These are phyloP conservation scores for Fusarium agapanthi DNA, from an alignment of 2,329 filamentous ascomycete species.

Conservation along the genomic window DNA sequence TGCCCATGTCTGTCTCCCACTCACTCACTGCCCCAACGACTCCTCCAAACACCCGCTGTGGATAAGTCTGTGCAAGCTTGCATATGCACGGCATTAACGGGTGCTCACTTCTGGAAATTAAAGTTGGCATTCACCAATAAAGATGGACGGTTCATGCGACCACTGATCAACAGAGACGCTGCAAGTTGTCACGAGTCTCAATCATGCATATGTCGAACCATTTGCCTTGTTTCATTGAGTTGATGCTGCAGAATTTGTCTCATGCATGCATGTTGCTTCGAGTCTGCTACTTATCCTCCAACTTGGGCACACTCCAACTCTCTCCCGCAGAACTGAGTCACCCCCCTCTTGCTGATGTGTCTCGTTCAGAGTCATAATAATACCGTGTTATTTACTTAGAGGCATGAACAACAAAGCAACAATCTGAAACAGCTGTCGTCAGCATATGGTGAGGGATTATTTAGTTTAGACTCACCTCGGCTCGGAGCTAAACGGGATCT, in stretches of 20 bases:
- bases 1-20: background rate
- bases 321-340: background rate
- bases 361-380: background rate
- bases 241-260: background rate
- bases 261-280: background rate
- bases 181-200: background rate
- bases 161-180: constrained; percentile 1
- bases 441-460: constrained; percentile 1
- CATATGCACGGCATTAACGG: background rate
- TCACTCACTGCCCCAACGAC: background rate
- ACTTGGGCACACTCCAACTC: background rate
- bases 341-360: background rate
- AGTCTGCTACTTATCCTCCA: background rate
- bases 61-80: background rate
- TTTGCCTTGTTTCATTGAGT: background rate
- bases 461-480: background rate
- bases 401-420: background rate
- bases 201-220: background rate
- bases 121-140: background rate
- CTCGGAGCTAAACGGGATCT: background rate
- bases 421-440: background rate
- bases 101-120: background rate
- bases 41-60: background rate
- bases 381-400: background rate
- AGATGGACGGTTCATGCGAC: background rate